These are phyloP conservation scores for Trapa bicornis DNA, from an alignment of 345 rosid species.

Conservation along the genomic window DNA sequence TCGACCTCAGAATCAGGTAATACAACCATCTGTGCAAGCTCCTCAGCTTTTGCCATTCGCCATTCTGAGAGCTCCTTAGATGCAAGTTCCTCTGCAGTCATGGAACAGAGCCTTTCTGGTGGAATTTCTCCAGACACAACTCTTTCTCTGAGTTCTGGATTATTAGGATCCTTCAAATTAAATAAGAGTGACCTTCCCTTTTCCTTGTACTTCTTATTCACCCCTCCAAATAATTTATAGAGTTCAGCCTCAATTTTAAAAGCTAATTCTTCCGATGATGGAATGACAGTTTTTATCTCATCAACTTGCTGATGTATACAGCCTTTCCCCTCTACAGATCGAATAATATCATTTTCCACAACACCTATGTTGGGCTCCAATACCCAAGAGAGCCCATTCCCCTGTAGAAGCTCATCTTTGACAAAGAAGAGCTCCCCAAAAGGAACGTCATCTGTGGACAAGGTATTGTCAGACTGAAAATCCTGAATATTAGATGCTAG, in stretches of 20 bases:
- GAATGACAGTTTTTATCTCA: slow-evolving; percentile 12
- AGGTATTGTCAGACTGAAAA: slow-evolving; percentile 26
- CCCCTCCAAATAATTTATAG: slow-evolving; percentile 75
- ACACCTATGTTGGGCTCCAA: slow-evolving; percentile 38
- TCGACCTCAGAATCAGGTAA: slow-evolving; percentile 67
- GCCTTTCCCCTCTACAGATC: slow-evolving; percentile 12
- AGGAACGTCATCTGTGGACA: slow-evolving; percentile 48
- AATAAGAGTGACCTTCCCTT: slow-evolving; percentile 80
- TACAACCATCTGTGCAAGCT: slow-evolving; percentile 89
- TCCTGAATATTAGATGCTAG: slow-evolving; percentile 25
- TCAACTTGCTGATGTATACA: slow-evolving; percentile 11
- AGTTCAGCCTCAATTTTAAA: slow-evolving; percentile 61
- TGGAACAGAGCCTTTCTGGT: slow-evolving; percentile 60
- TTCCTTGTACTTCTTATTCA: slow-evolving; percentile 91
- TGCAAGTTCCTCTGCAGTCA: slow-evolving; percentile 94
- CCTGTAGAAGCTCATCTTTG: slow-evolving; percentile 87
- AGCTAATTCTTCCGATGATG: slow-evolving; percentile 45
- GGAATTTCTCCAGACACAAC: slow-evolving; percentile 63
- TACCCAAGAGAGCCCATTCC: slow-evolving; percentile 87
- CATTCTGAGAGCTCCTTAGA: slow-evolving; percentile 89
- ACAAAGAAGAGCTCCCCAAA: slow-evolving; percentile 60
- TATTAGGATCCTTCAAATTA: slow-evolving; percentile 77
- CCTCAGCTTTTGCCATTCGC: slow-evolving; percentile 92
- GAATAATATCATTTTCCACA: slow-evolving; percentile 21
- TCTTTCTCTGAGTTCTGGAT: slow-evolving; percentile 75